These are phyloP conservation scores for Mariannaea elegans DNA, from an alignment of 2,329 filamentous ascomycete species.

Conservation along the genomic window DNA sequence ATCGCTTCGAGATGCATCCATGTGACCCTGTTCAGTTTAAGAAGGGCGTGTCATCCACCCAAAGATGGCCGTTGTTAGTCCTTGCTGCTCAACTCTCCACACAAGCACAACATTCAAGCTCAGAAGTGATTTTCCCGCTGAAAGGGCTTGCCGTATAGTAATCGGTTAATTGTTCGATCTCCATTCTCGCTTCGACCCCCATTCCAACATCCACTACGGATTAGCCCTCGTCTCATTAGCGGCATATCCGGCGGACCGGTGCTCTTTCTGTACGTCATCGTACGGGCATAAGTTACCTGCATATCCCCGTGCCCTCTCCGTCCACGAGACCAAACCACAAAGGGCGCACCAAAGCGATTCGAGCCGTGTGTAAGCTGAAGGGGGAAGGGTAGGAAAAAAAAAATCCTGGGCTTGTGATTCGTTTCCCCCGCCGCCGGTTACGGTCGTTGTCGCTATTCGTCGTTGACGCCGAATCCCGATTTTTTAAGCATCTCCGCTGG, in stretches of 20 bases:
- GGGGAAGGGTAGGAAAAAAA: neutral
- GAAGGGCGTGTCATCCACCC: too few relatives aligned
- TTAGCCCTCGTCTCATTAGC: neutral
- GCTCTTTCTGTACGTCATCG: constrained; percentile 24
- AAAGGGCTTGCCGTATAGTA: too few relatives aligned
- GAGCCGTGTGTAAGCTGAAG: neutral
- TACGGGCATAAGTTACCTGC: constrained; percentile 4
- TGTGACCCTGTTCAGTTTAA: constrained; percentile 6
- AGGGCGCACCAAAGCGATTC: constrained; percentile 11
- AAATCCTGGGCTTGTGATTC: constrained; percentile 18
- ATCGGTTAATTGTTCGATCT: neutral
- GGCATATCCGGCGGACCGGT: neutral
- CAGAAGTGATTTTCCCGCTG: too few relatives aligned
- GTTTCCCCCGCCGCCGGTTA: neutral
- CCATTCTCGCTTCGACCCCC: neutral
- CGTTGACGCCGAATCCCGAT: constrained; percentile 23
- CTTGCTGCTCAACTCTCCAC: neutral
- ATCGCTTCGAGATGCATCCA: neutral
- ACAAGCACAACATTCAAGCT: too few relatives aligned
- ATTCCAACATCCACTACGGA: too few relatives aligned
- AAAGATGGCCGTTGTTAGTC: too few relatives aligned
- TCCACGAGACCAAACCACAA: constrained; percentile 21
- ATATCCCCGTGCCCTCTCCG: constrained; percentile 22
- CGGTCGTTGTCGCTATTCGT: neutral
- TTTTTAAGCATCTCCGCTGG: neutral